Percentiles rank a stretch among this genome's conserved stretches.
Conservation (phyloP, 306 rosid genomes). For the Castanospermum australe region DNA sequence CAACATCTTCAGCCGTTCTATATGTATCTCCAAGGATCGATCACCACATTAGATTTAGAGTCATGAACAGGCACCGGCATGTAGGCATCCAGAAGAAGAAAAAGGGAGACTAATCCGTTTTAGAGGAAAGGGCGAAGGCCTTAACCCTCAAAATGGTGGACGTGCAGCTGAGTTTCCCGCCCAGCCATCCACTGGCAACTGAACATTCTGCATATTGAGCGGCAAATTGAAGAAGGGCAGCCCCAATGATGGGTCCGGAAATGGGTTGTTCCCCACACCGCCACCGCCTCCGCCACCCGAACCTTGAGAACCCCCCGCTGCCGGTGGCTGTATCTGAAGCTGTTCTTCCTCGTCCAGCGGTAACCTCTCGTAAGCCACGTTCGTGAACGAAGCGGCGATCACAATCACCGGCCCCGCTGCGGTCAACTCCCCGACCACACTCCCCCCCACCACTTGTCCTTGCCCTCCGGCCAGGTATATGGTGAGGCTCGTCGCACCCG, state of each 20-base stretch:
- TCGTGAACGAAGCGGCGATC: slow-evolving; percentile 80
- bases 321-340: slow-evolving; percentile 45
- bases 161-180: slow-evolving; percentile 40
- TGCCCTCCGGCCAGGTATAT: slow-evolving; percentile 76
- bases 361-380: slow-evolving; percentile 83
- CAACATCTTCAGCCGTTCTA: not conserved
- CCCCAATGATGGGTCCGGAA: slow-evolving; percentile 67
- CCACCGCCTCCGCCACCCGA: slow-evolving; percentile 33
- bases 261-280: slow-evolving; percentile 32
- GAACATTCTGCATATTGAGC: slow-evolving; percentile 69
- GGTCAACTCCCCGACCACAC: slow-evolving; percentile 81
- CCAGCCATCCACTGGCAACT: slow-evolving; percentile 67
- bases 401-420: slow-evolving; percentile 84
- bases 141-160: slow-evolving; percentile 31
- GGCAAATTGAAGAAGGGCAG: slow-evolving; percentile 85
- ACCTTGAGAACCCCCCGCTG: slow-evolving; percentile 10
- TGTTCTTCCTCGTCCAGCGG: slow-evolving; percentile 77
- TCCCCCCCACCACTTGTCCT: slow-evolving; percentile 90
- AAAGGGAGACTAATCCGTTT: not conserved
- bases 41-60: slow-evolving; percentile 6
- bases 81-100: not conserved
- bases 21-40: not conserved
- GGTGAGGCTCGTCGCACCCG: slow-evolving; percentile 80
- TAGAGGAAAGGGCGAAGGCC: not conserved
- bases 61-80: not conserved